phyloP scores from a whole-genome alignment of 495 filamentous ascomycete genomes.

The Neurospora intermedia region DNA sequence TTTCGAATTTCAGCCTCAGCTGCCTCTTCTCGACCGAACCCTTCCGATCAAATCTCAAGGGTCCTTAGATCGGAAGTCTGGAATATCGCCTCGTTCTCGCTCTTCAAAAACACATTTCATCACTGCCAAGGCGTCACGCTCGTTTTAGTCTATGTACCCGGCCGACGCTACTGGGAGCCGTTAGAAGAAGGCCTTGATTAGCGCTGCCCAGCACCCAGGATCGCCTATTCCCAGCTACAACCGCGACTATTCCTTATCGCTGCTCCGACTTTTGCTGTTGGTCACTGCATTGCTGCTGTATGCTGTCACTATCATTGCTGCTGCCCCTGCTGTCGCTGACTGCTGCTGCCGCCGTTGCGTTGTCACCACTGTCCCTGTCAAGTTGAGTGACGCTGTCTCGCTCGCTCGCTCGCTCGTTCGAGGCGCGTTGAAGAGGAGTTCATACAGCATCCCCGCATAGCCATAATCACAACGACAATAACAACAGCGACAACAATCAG shows the following conservation, averaged over 20 bases:
- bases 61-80: background rate
- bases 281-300: background rate
- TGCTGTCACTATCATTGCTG: background rate
- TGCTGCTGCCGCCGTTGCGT: slow-evolving; percentile 1
- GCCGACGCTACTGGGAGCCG: background rate
- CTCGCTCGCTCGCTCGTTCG: background rate
- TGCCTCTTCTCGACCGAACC: background rate
- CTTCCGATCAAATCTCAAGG: background rate
- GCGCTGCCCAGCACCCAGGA: background rate
- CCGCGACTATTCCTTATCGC: background rate
- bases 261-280: background rate
- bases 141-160: slow-evolving; percentile 5
- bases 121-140: slow-evolving; percentile 13
- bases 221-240: background rate
- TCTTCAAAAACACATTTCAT: background rate
- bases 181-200: background rate
- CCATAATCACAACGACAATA: background rate
- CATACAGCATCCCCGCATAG: background rate
- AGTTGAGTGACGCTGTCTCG: background rate
- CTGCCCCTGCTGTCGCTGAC: background rate
- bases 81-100: background rate
- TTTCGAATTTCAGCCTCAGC: background rate
- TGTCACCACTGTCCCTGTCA: background rate
- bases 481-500: background rate
- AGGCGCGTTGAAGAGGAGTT: background rate